phyloP scores from a whole-genome alignment of 441 rosid genomes.

The Sinapis alba region DNA sequence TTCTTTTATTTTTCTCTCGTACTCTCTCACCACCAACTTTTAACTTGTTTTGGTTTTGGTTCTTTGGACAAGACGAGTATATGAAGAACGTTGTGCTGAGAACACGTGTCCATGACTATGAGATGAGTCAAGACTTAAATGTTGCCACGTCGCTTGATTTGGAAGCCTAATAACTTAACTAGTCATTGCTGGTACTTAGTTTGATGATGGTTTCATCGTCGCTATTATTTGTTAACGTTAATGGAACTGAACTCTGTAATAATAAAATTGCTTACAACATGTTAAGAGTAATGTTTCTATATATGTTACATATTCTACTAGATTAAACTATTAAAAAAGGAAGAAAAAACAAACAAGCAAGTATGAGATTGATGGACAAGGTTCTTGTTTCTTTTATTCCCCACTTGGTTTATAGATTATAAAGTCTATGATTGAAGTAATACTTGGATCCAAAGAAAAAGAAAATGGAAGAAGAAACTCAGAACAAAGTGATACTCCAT shows the following conservation, averaged over 20 bases:
- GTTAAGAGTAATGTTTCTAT: not conserved
- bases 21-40: conserved; percentile 13
- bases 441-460: conserved; percentile 7
- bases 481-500: conserved; percentile 31
- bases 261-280: not conserved
- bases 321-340: not conserved
- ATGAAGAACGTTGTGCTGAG: conserved; percentile 12
- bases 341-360: not conserved
- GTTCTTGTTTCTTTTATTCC: not conserved
- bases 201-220: not conserved
- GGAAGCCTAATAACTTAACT: not conserved
- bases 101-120: conserved; percentile 33
- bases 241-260: not conserved
- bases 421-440: conserved; percentile 11
- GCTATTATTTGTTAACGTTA: no score
- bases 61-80: conserved; percentile 12
- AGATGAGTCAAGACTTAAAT: conserved; percentile 24
- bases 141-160: conserved; percentile 27
- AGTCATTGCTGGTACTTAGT: not conserved
- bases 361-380: conserved; percentile 16
- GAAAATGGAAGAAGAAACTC: conserved; percentile 16
- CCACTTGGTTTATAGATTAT: not conserved
- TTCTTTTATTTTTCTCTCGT: not conserved
- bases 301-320: not conserved
- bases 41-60: not conserved